Evolutionary conservation across 805 yeast genomes (phyloP), one percentile per base, ranked within the genome.

Genomic region (Alloascoidea africana): DNA sequence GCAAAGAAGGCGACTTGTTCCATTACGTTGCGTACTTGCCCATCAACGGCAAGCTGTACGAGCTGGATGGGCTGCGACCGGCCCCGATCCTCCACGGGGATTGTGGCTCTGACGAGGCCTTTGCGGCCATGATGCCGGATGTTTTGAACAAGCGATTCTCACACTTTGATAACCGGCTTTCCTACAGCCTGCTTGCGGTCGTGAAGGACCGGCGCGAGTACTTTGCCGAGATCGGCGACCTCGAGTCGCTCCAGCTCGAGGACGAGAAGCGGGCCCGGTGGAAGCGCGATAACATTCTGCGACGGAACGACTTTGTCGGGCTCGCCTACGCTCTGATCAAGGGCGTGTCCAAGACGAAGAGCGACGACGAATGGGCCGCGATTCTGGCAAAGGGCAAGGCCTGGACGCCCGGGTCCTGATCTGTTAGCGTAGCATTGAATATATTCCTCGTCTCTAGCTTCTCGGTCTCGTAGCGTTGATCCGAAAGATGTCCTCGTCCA

Each of bases 1-100:
- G 56, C 18, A 61, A 58, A 32, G 65, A 66, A 27, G 53, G 65
- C 40, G 75, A 70, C 42, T 43, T 73, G 5, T 76, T 63, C 52
- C 84, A 76, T 46, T 76, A 73, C 44, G 59, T 76, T 33, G 76
- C 80, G 1, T 76, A 68, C 49, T 52, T 70, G 2, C 58, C 58
- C 13, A 50, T 54, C 23, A 52, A 65, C 38, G 72, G 67, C 17
- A 49, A 51, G 19, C 56, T 76, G 11, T 71, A 70, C 48, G 84
- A 76, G 47, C 54, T 76, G 36, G 84, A 76, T 49, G 84, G 84
- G 1, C 57, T 76, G 37, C 70, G 68, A 39, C 57, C 55, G 16
- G 63, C 52, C 34, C 81, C 83, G 2, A 72, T 76, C 32, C 55
- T 53, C 37, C 82, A 75, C 46, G 68, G 68, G 1, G 51, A 49